Evolutionary conservation across 2,329 filamentous ascomycete species (phyloP).

Genomic region (Pseudocercospora macadamiae): DNA sequence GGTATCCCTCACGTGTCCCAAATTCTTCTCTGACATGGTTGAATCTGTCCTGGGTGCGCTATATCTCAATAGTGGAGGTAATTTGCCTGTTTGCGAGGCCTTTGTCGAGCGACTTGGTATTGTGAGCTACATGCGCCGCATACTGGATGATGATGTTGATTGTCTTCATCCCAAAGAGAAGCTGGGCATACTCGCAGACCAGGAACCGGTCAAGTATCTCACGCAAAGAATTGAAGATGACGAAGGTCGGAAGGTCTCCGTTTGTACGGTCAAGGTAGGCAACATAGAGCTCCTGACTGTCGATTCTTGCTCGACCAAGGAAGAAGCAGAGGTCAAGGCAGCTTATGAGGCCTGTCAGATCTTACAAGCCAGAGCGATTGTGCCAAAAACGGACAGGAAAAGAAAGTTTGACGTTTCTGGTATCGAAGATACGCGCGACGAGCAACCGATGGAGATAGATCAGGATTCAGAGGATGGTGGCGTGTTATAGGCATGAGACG

Average conservation of each 20-base stretch:
- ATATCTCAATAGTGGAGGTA: slow-evolving; percentile 74
- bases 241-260: slow-evolving; percentile 28
- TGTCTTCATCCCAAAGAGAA: slow-evolving; percentile 67
- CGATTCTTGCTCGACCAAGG: slow-evolving; percentile 38
- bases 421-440: too few relatives aligned
- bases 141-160: slow-evolving; percentile 61
- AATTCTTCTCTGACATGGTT: slow-evolving; percentile 82
- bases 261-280: slow-evolving; percentile 41
- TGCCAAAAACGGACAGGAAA: neutral
- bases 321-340: slow-evolving; percentile 45
- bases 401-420: neutral
- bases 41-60: slow-evolving; percentile 81
- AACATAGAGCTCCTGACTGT: slow-evolving; percentile 38
- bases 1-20: slow-evolving; percentile 65
- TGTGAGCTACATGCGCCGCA: slow-evolving; percentile 61
- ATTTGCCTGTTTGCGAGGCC: slow-evolving; percentile 59
- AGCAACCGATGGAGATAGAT: too few relatives aligned
- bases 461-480: too few relatives aligned
- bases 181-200: slow-evolving; percentile 62
- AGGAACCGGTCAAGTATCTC: slow-evolving; percentile 59
- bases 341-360: slow-evolving; percentile 5
- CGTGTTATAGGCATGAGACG: too few relatives aligned
- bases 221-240: slow-evolving; percentile 4
- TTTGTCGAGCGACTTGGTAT: slow-evolving; percentile 70
- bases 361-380: neutral